These are phyloP conservation scores for Trichocladium uniseriatum DNA, from an alignment of 495 filamentous ascomycete genomes.

Conservation along the genomic window DNA sequence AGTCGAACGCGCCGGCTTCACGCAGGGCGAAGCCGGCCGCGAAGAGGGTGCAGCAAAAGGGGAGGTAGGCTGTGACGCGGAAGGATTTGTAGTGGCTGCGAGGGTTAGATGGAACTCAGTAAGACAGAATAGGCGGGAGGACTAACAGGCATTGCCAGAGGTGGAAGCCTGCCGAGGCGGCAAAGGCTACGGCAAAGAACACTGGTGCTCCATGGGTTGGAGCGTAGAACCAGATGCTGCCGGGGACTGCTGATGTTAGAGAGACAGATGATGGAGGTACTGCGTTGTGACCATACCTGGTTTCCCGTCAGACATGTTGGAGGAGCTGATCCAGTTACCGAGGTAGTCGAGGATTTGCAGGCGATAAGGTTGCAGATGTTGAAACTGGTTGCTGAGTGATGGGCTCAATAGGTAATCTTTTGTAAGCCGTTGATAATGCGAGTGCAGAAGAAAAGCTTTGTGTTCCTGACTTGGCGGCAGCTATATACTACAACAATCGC, in stretches of 20 bases:
- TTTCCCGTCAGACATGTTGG: background rate
- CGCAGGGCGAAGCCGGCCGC: slow-evolving; percentile 50
- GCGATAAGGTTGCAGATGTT: no score
- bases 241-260: slow-evolving; percentile 26
- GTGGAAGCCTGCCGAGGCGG: slow-evolving; percentile 48
- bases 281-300: no score
- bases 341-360: no score
- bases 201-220: slow-evolving; percentile 64
- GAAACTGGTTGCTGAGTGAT: no score
- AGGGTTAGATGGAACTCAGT: background rate
- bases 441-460: no score
- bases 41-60: slow-evolving; percentile 34
- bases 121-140: background rate
- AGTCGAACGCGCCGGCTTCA: slow-evolving; percentile 48
- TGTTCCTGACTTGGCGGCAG: no score
- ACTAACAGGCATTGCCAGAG: slow-evolving; percentile 55
- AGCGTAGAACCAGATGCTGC: slow-evolving; percentile 60
- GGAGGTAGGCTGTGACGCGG: slow-evolving; percentile 29
- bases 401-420: no score
- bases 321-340: background rate
- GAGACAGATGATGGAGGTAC: background rate
- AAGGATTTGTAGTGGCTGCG: slow-evolving; percentile 42
- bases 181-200: slow-evolving; percentile 56
- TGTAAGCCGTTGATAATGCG: no score
- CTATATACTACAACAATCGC: no score